Base-by-base conservation (phyloP, 306 rosid genomes). In the Spatholobus suberectus region DNA sequence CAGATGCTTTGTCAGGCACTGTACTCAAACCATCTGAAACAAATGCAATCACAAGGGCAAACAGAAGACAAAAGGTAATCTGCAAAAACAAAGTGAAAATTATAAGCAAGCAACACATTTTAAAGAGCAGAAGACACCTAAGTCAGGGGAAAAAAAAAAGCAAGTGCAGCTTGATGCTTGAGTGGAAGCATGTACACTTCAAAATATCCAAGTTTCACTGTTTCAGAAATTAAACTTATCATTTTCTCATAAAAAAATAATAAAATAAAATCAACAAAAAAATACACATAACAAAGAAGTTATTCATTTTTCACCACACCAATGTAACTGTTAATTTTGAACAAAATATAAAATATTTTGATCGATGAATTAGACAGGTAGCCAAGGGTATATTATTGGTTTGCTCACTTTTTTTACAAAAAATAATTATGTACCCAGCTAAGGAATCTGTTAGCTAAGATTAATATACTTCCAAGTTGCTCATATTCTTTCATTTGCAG, bases 21-120 rank as follows among this genome's bases (percentile, higher is more conserved):
- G 96, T 90, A 86, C 96, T 88, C 84, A 96, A 83, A 75, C 96
- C 98, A 86, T 96, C 99, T 21, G 99, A 96, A 66, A 96, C 57
- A 17, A 96, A 90, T 18, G 92, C 91, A 47, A 92, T 92, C 85
- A 96, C 93, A 70, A 92, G 87, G 55, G 99, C 90, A 86, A 92
- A 96, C 14, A 93, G 94, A 84, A 96, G 98, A 83, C 98, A 88
- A 75, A 88, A 92, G 61, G 90, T 90, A 83, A 93, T 96, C 99
- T 96, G 97, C 97, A 89, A 26, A 77, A 44, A 81, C 58, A 77
- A 32, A 76, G 59, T 72, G 67, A 70, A 59, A 52, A 61, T 61
- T 66, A 77, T 85, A 70, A 81, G 70, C 24, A 55, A 85, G 59
- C 21, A 71, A 74, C 41, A 83, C 43, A 26, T 29, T 59, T 21